phyloP scores from a whole-genome alignment of 495 filamentous ascomycete genomes.

The Rostrohypoxylon terebratum region DNA sequence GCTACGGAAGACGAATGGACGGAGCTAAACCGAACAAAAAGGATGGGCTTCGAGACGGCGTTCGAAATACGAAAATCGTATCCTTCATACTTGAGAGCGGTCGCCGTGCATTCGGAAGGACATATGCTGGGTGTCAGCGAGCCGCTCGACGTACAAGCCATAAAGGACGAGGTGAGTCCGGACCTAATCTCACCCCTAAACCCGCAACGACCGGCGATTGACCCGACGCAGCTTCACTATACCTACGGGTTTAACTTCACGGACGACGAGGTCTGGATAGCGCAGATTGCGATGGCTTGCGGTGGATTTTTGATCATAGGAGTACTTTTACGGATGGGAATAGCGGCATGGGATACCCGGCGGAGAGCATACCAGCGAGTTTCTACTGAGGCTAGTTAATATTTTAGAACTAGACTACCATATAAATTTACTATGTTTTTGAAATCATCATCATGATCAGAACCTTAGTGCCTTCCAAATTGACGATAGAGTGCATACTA shows the following conservation, averaged over 20 bases:
- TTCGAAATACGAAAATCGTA: constrained; percentile 38
- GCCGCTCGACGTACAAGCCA: constrained; percentile 8
- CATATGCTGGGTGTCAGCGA: constrained; percentile 41
- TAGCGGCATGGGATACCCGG: constrained; percentile 29
- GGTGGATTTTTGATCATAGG: constrained; percentile 14
- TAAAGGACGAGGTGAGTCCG: constrained; percentile 29
- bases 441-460: not conserved
- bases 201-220: not conserved
- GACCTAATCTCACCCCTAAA: not conserved
- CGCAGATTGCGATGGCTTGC: constrained; percentile 16
- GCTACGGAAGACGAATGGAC: constrained; percentile 38
- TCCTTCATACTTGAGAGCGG: constrained; percentile 39
- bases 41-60: constrained; percentile 51
- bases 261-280: constrained; percentile 1
- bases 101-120: constrained; percentile 46
- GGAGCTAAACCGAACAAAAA: constrained; percentile 41
- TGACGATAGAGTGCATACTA: not conserved
- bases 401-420: constrained; percentile 9
- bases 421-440: constrained; percentile 20
- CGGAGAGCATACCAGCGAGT: constrained; percentile 22
- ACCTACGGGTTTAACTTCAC: not conserved
- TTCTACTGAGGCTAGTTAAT: constrained; percentile 25
- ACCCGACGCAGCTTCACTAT: constrained; percentile 11
- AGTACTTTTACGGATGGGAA: constrained; percentile 23
- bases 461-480: not conserved